Conservation (phyloP, 192 early-diverging fungal species). For the Spinellus fusiger region DNA sequence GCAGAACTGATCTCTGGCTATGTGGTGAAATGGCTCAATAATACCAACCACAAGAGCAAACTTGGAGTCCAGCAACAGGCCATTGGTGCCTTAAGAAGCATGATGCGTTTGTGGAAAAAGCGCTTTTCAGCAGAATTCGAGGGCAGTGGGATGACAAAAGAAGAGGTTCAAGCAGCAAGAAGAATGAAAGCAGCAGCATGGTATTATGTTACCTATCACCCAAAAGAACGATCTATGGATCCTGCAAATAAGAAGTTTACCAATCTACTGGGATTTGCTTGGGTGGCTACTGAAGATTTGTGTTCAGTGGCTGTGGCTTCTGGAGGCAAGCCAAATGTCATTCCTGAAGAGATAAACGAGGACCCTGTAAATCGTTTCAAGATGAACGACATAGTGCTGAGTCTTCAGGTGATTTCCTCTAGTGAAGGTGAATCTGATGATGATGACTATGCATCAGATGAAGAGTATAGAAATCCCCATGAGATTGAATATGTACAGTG, state of each 20-base stretch:
- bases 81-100: constrained; percentile 20
- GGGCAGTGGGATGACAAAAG: constrained; percentile 1
- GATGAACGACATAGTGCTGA: background rate
- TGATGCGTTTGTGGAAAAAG: constrained; percentile 34
- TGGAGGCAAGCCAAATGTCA: too few relatives aligned
- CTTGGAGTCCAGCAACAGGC: constrained; percentile 40
- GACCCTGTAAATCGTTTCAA: background rate
- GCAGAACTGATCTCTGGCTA: constrained; percentile 34
- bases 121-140: constrained; percentile 41
- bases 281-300: background rate
- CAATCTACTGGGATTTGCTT: constrained; percentile 1
- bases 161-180: constrained; percentile 2
- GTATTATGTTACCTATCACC: constrained; percentile 63
- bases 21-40: constrained; percentile 2
- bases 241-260: background rate
- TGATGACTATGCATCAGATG: background rate
- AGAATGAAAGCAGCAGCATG: constrained; percentile 51
- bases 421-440: background rate
- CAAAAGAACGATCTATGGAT: constrained; percentile 5
- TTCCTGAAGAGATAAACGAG: too few relatives aligned
- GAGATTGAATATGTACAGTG: background rate
- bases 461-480: background rate
- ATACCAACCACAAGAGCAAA: constrained; percentile 33
- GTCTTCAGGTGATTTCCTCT: background rate
- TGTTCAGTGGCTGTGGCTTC: too few relatives aligned